Evolutionary conservation across 164 flowering plant species (phyloP).

Genomic region (Magnolia kwangsiensis): DNA sequence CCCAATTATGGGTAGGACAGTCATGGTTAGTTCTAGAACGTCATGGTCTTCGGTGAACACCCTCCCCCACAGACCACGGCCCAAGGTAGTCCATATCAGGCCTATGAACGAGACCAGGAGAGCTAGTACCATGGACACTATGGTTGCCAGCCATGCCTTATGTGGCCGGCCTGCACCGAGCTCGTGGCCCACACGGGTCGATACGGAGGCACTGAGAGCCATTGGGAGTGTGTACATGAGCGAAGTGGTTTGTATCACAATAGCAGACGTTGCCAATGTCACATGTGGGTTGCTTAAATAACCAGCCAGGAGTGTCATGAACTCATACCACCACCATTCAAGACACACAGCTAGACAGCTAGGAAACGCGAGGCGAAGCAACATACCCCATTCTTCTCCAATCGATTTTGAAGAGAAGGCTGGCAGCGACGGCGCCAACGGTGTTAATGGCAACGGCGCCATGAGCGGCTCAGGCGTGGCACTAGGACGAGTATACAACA

Average conservation of each 20-base stretch:
- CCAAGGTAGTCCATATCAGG: conserved; percentile 52
- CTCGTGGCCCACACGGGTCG: conserved; percentile 80
- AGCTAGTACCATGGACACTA: conserved; percentile 44
- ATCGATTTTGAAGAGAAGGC: conserved; percentile 2
- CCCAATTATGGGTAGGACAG: conserved; percentile 74
- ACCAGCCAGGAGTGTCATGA: conserved; percentile 82
- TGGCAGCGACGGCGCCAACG: neutral
- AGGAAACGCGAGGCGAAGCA: conserved; percentile 53
- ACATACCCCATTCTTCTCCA: conserved; percentile 53
- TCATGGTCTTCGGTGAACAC: conserved; percentile 67
- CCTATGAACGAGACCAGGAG: conserved; percentile 44
- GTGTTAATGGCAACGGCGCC: no score
- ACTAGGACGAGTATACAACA: conserved; percentile 23
- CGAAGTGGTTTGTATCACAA: conserved; percentile 91
- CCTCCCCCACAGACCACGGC: conserved; percentile 60
- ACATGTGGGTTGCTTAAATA: conserved; percentile 57
- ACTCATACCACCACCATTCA: conserved; percentile 99
- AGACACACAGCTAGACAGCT: conserved; percentile 83
- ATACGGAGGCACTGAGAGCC: conserved; percentile 63
- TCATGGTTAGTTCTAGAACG: conserved; percentile 50
- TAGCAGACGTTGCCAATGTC: conserved; percentile 69
- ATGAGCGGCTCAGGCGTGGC: conserved; percentile 4
- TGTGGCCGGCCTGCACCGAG: conserved; percentile 71
- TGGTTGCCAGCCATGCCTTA: conserved; percentile 56
- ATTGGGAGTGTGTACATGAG: conserved; percentile 81